Evolutionary conservation across 345 rosid species (phyloP), one percentile per base, ranked within the genome.

Genomic region (Populus pruinosa): DNA sequence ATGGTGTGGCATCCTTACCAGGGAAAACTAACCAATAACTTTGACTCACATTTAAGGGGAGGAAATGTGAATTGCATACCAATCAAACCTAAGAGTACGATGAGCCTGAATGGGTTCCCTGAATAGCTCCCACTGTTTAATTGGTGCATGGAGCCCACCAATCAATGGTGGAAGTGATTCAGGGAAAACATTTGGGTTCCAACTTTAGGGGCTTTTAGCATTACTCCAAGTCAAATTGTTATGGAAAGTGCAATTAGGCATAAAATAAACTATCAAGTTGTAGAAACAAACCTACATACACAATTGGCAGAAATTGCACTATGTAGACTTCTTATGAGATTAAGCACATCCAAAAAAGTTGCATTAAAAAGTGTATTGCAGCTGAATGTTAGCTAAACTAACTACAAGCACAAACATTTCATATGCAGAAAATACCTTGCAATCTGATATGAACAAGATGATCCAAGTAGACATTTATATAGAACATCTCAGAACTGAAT

Each of bases 401-500:
- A 23, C 49, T 13, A 66, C 36, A 33, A 33, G 5, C 36, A 33
- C 36, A 33, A 33, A 33, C 5, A 33, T 33, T 33, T 33, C 36
- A 33, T 33, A 33, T 13, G 18, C 27, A 76, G 25, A 35, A 18
- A 47, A 31, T 33, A 50, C 41, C 74, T 35, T 23, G 50, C 66
- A 25, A n/a, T 56, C 39, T 38, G 41, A 18, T 61, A 68, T 8
- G 20, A 67, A 20, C 70, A 36, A 31, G 41, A 20, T 39, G 23
- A 39, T 41, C 55, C 6, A 23, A 25, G 9, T 39, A 55, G 29
- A 17, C 27, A 31, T 31, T 35, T 55, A 11, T 53, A 36, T 25
- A 76, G 49, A 73, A 74, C 39, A 44, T 27, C 65, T 23, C 62
- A 59, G 23, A 67, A 62, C 67, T 16, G 14, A 71, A 78, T 62